Conservation (phyloP, 2,329 filamentous ascomycete species). For the Aspergillus terreus region DNA sequence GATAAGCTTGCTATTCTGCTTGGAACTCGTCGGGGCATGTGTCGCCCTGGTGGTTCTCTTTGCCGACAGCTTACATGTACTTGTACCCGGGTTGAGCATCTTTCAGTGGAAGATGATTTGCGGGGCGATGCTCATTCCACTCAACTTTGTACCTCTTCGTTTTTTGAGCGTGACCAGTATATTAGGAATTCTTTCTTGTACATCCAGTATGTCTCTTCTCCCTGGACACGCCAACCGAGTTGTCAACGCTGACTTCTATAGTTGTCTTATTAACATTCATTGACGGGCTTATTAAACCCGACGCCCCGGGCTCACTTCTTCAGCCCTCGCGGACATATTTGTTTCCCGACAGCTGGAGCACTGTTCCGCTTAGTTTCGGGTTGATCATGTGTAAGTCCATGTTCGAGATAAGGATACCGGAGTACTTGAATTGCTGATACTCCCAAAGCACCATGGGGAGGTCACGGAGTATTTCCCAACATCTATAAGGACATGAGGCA, state of each 20-base stretch:
- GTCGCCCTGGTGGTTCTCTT: conserved; percentile 92
- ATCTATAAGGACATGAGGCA: conserved; percentile 76
- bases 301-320: conserved; percentile 75
- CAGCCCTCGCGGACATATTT: conserved; percentile 76
- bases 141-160: conserved; percentile 80
- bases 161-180: conserved; percentile 87
- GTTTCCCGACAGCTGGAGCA: conserved; percentile 81
- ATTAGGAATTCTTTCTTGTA: conserved; percentile 84
- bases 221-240: neutral
- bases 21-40: conserved; percentile 83
- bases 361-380: conserved; percentile 82
- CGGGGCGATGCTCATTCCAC: conserved; percentile 70
- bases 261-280: conserved; percentile 79
- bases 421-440: conserved; percentile 3
- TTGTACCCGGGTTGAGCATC: conserved; percentile 68
- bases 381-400: conserved; percentile 67
- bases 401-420: neutral
- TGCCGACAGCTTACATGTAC: conserved; percentile 76
- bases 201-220: conserved; percentile 66
- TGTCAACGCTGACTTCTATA: conserved; percentile 38
- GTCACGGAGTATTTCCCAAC: conserved; percentile 77
- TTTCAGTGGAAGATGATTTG: conserved; percentile 83
- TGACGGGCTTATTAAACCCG: conserved; percentile 80
- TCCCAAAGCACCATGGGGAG: conserved; percentile 60
- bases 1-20: conserved; percentile 79